Conservation (phyloP, 345 rosid genomes). For the Eucalyptus sideroxylon region DNA sequence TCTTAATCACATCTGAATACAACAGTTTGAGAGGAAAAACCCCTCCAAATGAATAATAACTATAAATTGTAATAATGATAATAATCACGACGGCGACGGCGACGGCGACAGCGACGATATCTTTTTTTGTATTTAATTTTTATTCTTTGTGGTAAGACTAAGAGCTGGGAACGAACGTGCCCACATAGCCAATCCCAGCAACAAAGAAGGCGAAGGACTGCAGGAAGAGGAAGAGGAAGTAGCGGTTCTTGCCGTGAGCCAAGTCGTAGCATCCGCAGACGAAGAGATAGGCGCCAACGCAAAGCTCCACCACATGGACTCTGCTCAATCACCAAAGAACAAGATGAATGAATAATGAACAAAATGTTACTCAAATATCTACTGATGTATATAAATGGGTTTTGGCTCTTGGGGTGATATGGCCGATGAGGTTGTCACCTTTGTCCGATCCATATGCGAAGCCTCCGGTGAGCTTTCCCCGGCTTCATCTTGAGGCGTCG, state of each 20-base stretch:
- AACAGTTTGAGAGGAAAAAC: neutral
- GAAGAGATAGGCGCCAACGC: slow-evolving; percentile 63
- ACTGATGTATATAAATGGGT: neutral
- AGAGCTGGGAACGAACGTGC: slow-evolving; percentile 45
- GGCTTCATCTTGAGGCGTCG: slow-evolving; percentile 45
- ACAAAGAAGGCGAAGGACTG: slow-evolving; percentile 74
- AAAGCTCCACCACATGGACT: slow-evolving; percentile 54
- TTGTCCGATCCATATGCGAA: slow-evolving; percentile 41
- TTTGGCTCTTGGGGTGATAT: neutral
- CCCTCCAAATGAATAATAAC: neutral
- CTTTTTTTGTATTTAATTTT: neutral
- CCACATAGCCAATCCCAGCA: slow-evolving; percentile 66
- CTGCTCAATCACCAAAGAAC: slow-evolving; percentile 12
- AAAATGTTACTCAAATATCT: neutral
- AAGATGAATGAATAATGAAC: neutral
- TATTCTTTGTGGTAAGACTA: neutral
- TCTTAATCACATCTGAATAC: neutral
- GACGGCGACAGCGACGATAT: too few relatives aligned
- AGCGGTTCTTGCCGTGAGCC: slow-evolving; percentile 48
- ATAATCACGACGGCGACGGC: neutral
- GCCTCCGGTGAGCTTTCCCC: slow-evolving; percentile 24
- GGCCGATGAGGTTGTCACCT: slow-evolving; percentile 15
- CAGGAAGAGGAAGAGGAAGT: slow-evolving; percentile 44
- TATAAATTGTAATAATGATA: neutral
- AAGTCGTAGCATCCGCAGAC: slow-evolving; percentile 66